These are phyloP conservation scores for Dionaea muscipula DNA, from an alignment of 179 eudicot species.

Conservation along the genomic window DNA sequence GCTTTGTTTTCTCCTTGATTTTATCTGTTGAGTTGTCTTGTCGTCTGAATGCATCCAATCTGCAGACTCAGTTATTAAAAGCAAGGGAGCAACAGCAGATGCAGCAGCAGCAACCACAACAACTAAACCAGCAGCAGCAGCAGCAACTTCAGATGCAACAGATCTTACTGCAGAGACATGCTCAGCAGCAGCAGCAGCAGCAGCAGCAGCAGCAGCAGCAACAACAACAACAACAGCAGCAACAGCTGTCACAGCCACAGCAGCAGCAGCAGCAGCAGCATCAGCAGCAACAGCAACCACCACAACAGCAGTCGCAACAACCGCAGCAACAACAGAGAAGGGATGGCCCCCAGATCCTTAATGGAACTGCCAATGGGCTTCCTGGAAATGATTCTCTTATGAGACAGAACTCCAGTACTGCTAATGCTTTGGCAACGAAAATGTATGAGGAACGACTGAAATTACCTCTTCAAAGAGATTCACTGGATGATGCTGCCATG, in stretches of 20 bases:
- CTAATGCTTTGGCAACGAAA: slow-evolving; percentile 78
- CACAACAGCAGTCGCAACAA: slow-evolving; percentile 37
- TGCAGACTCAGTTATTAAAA: slow-evolving; percentile 61
- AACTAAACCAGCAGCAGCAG: slow-evolving; percentile 26
- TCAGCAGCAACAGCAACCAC: slow-evolving; percentile 34
- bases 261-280: slow-evolving; percentile 48
- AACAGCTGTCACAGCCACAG: slow-evolving; percentile 40
- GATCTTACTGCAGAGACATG: slow-evolving; percentile 47
- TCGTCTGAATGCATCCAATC: neutral
- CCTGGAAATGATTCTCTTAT: slow-evolving; percentile 55
- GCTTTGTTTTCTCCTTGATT: too few species aligned
- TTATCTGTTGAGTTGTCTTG: too few species aligned
- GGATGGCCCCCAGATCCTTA: slow-evolving; percentile 57
- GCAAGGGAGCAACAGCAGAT: slow-evolving; percentile 74
- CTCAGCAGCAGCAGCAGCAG: slow-evolving; percentile 58
- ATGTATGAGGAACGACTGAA: slow-evolving; percentile 87
- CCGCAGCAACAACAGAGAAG: slow-evolving; percentile 62
- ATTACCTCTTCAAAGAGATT: slow-evolving; percentile 69
- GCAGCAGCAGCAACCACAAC: slow-evolving; percentile 43
- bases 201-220: slow-evolving; percentile 38
- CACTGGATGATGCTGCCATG: slow-evolving; percentile 66
- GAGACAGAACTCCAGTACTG: slow-evolving; percentile 64
- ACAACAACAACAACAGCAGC: slow-evolving; percentile 25
- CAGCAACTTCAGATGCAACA: slow-evolving; percentile 60
- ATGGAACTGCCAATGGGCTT: slow-evolving; percentile 67